Evolutionary conservation across 805 yeast species (phyloP).

Genomic region (Starmerella vaccinii): DNA sequence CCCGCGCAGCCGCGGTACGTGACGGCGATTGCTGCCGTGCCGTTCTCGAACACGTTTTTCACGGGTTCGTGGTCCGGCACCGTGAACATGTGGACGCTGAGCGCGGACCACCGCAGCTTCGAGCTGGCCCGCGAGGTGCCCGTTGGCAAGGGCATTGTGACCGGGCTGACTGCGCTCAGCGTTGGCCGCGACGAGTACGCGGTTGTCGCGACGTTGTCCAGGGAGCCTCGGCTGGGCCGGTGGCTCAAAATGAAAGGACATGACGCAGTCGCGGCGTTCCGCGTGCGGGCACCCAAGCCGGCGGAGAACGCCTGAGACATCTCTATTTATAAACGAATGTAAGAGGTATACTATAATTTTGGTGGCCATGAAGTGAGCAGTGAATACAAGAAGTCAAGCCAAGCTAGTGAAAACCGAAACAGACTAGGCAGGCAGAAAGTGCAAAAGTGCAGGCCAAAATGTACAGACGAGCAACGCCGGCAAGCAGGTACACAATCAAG

Average conservation of each 20-base stretch:
- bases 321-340: background rate
- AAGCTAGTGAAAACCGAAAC: too few species aligned
- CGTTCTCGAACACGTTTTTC: slow-evolving; percentile 72
- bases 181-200: slow-evolving; percentile 33
- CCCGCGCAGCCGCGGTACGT: slow-evolving; percentile 73
- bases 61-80: slow-evolving; percentile 84
- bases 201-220: slow-evolving; percentile 58
- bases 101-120: slow-evolving; percentile 54
- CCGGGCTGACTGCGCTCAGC: slow-evolving; percentile 28
- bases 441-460: too few species aligned
- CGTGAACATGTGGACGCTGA: slow-evolving; percentile 67
- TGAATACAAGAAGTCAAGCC: too few species aligned
- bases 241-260: slow-evolving; percentile 56
- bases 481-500: too few species aligned
- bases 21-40: slow-evolving; percentile 69
- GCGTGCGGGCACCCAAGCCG: background rate
- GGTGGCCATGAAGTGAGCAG: background rate
- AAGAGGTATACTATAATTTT: background rate
- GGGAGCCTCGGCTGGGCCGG: slow-evolving; percentile 83
- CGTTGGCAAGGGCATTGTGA: slow-evolving; percentile 54
- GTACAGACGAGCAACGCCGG: too few species aligned
- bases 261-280: slow-evolving; percentile 22
- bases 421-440: too few species aligned
- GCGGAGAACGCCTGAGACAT: background rate
- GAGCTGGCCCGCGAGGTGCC: slow-evolving; percentile 44